phyloP scores from a whole-genome alignment of 768 basidiomycete genomes.

The Gloeopeniophorella convolvens region DNA sequence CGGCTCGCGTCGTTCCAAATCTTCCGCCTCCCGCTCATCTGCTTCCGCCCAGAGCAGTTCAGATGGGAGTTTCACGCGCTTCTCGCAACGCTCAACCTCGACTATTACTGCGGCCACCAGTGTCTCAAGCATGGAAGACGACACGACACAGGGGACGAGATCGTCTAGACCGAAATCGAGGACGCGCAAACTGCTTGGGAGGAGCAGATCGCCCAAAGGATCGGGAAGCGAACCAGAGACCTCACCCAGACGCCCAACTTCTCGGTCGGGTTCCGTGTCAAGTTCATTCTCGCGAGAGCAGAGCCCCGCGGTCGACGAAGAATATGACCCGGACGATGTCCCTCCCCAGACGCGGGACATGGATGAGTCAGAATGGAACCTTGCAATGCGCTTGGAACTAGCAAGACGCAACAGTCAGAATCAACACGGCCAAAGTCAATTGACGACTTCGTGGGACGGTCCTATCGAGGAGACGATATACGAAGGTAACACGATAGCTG shows the following conservation, averaged over 20 bases:
- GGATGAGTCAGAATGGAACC: slow-evolving; percentile 69
- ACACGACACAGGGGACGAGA: slow-evolving; percentile 40
- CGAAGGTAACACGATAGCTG: slow-evolving; percentile 48
- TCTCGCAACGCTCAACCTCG: slow-evolving; percentile 66
- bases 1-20: slow-evolving; percentile 62
- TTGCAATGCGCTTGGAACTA: slow-evolving; percentile 71
- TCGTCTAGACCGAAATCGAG: slow-evolving; percentile 29
- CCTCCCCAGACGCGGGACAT: slow-evolving; percentile 33
- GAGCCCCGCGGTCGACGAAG: slow-evolving; percentile 39
- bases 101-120: slow-evolving; percentile 59
- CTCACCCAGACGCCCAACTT: slow-evolving; percentile 14
- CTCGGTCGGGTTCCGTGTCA: slow-evolving; percentile 27
- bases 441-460: slow-evolving; percentile 37
- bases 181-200: slow-evolving; percentile 42
- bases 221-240: slow-evolving; percentile 28
- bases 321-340: slow-evolving; percentile 31
- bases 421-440: slow-evolving; percentile 47
- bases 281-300: slow-evolving; percentile 40
- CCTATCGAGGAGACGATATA: slow-evolving; percentile 65
- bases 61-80: slow-evolving; percentile 63
- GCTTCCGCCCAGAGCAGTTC: slow-evolving; percentile 64
- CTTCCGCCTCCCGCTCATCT: slow-evolving; percentile 66
- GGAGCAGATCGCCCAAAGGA: slow-evolving; percentile 36
- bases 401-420: slow-evolving; percentile 80
- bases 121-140: slow-evolving; percentile 56